Percentiles rank a stretch among this genome's conserved stretches.
phyloP scores from a whole-genome alignment of 352 stramenopile species.

The Detonula confervacea region DNA sequence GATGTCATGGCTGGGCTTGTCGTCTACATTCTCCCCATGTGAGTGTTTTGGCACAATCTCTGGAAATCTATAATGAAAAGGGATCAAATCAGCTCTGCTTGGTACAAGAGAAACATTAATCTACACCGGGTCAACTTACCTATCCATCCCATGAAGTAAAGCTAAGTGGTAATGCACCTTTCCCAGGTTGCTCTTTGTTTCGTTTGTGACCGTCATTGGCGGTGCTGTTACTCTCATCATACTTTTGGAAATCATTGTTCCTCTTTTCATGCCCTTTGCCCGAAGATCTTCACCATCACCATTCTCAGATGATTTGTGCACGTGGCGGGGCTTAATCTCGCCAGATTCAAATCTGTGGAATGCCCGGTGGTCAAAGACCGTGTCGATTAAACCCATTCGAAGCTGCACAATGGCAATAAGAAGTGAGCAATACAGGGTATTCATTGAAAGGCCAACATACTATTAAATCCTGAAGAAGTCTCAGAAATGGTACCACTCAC shows the following conservation, averaged over 20 bases:
- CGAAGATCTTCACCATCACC: slow-evolving; percentile 23
- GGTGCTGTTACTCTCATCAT: slow-evolving; percentile 36
- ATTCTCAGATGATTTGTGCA: slow-evolving; percentile 7
- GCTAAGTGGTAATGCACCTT: slow-evolving; percentile 81
- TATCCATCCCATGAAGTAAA: slow-evolving; percentile 65
- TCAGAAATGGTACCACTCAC: slow-evolving; percentile 19
- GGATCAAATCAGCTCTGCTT: too few species aligned
- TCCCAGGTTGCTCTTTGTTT: slow-evolving; percentile 70
- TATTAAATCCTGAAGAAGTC: too few species aligned
- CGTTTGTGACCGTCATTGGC: slow-evolving; percentile 63
- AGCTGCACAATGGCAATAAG: slow-evolving; percentile 27
- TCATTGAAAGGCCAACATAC: slow-evolving; percentile 15
- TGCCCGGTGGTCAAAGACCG: slow-evolving; percentile 59
- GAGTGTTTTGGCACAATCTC: slow-evolving; percentile 59
- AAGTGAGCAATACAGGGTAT: not conserved
- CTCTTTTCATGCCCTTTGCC: slow-evolving; percentile 15
- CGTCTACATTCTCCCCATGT: slow-evolving; percentile 39
- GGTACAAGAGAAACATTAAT: too few species aligned
- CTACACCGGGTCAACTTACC: too few species aligned
- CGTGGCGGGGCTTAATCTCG: slow-evolving; percentile 58
- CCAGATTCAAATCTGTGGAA: slow-evolving; percentile 70
- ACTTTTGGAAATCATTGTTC: slow-evolving; percentile 39
- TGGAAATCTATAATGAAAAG: too few species aligned
- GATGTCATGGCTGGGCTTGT: slow-evolving; percentile 60
- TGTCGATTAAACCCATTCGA: slow-evolving; percentile 58